These are phyloP conservation scores for Macrophomina phaseolina DNA, from an alignment of 2,329 filamentous ascomycete species.

Conservation along the genomic window DNA sequence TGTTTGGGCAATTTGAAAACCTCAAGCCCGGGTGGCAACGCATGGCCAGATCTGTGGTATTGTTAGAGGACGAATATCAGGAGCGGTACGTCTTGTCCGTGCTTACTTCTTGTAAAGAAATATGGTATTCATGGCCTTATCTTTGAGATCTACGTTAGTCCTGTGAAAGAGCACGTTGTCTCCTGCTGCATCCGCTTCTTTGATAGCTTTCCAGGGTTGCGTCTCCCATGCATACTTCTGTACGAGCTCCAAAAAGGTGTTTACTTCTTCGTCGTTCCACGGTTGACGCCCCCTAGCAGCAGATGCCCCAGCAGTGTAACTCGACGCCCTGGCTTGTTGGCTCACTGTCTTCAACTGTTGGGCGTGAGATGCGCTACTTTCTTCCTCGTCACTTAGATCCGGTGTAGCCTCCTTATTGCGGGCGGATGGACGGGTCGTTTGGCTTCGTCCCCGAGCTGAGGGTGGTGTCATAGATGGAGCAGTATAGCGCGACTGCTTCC, in stretches of 20 bases:
- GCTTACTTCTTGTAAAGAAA: slow-evolving; percentile 48
- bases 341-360: not conserved
- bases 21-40: not conserved
- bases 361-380: not conserved
- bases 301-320: not conserved
- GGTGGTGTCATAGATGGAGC: not conserved
- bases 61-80: not conserved
- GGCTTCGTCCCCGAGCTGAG: not conserved
- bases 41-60: not conserved
- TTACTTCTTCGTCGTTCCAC: slow-evolving; percentile 15
- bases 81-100: not conserved
- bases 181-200: not conserved
- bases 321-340: slow-evolving; percentile 9
- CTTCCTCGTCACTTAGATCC: not conserved
- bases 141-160: slow-evolving; percentile 59
- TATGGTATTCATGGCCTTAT: slow-evolving; percentile 51
- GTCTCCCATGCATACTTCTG: not conserved
- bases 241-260: not conserved
- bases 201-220: slow-evolving; percentile 15
- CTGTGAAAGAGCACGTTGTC: slow-evolving; percentile 41
- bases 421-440: not conserved
- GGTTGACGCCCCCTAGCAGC: slow-evolving; percentile 27
- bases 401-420: too few species aligned
- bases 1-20: not conserved
- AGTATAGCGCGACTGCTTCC: slow-evolving; percentile 28